These are phyloP conservation scores for Plasmodium cynomolgi DNA, from an alignment of 169 alveolate genomes.

Conservation along the genomic window DNA sequence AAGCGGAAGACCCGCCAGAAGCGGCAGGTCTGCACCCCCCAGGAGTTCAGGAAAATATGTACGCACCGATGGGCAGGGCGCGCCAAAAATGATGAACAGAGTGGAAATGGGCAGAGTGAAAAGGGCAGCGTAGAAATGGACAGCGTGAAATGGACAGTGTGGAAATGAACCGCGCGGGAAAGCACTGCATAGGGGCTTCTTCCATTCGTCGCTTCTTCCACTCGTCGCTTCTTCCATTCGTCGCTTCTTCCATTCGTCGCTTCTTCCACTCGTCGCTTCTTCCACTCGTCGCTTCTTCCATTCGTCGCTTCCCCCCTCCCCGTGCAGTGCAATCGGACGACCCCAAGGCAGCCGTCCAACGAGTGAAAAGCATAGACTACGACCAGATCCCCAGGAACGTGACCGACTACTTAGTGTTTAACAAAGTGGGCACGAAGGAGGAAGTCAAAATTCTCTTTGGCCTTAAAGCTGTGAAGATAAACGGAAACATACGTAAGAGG, in stretches of 20 bases:
- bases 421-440: conserved; percentile 55
- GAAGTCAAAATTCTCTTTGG: conserved; percentile 73
- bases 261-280: neutral
- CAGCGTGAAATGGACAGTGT: neutral
- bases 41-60: conserved; percentile 51
- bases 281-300: neutral
- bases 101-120: neutral
- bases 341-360: conserved; percentile 33
- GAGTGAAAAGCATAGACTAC: conserved; percentile 42
- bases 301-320: neutral
- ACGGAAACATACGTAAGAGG: conserved; percentile 53
- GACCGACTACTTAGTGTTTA: conserved; percentile 55
- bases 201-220: neutral
- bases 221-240: neutral
- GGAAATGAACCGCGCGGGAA: neutral
- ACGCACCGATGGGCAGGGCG: neutral
- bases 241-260: neutral
- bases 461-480: conserved; percentile 69
- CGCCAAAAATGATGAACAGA: neutral
- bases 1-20: conserved; percentile 44
- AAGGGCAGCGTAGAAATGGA: neutral
- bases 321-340: conserved; percentile 35
- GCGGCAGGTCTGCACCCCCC: conserved; percentile 37
- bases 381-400: conserved; percentile 53
- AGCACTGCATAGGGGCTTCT: neutral